A percentile compares a stretch with the other conserved stretches of the same genome.
Evolutionary conservation across 805 yeast genomes (phyloP).

Genomic region (Huiozyma naganishii): DNA sequence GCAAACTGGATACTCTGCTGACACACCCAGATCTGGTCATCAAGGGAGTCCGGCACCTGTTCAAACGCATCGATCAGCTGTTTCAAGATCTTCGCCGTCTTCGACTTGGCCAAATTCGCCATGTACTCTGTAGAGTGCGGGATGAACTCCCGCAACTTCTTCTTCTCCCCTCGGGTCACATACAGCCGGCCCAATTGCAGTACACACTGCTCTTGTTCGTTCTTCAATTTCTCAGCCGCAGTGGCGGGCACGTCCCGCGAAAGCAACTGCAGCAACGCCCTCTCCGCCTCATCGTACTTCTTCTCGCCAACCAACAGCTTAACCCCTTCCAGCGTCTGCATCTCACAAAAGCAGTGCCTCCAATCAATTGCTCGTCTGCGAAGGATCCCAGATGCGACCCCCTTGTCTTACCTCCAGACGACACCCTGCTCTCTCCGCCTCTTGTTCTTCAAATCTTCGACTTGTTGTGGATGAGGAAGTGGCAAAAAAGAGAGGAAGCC

Average conservation of each 20-base stretch:
- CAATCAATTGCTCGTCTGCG: background rate
- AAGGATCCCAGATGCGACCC: no score
- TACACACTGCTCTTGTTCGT: slow-evolving; percentile 58
- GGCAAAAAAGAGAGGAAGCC: no score
- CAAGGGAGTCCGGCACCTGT: slow-evolving; percentile 47
- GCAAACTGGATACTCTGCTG: slow-evolving; percentile 85
- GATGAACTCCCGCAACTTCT: slow-evolving; percentile 50
- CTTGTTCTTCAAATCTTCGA: no score
- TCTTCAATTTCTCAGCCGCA: slow-evolving; percentile 32
- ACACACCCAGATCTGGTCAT: slow-evolving; percentile 62
- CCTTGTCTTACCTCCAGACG: background rate
- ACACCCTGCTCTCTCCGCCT: background rate
- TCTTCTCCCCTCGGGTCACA: slow-evolving; percentile 36
- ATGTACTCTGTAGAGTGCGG: slow-evolving; percentile 59
- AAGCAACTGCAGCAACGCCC: slow-evolving; percentile 43
- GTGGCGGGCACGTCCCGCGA: slow-evolving; percentile 10
- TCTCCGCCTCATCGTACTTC: slow-evolving; percentile 48
- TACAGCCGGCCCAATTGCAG: slow-evolving; percentile 68
- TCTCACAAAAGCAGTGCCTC: background rate
- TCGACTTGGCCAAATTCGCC: slow-evolving; percentile 79
- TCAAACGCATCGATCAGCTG: slow-evolving; percentile 72
- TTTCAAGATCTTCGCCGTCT: slow-evolving; percentile 84
- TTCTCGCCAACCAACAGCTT: slow-evolving; percentile 42
- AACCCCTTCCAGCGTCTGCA: slow-evolving; percentile 43
- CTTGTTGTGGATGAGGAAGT: no score